Evolutionary conservation across 2,329 filamentous ascomycete genomes (phyloP).

Genomic region (Scopulariopsis brevicaulis): DNA sequence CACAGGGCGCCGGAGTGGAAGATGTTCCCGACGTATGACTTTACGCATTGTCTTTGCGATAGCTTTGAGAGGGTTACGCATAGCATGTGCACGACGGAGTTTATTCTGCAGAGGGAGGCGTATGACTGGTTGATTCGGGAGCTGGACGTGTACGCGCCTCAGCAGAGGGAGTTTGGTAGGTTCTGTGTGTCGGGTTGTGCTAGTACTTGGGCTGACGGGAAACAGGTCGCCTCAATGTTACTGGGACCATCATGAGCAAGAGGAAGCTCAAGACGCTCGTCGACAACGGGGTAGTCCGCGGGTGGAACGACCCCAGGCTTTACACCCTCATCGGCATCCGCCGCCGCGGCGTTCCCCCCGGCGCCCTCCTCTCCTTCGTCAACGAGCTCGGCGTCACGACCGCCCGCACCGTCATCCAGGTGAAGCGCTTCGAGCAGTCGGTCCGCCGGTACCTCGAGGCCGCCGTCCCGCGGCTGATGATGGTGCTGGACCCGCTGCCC

Average conservation of each 20-base stretch:
- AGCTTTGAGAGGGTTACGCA: slow-evolving; percentile 88
- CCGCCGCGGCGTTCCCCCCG: slow-evolving; percentile 76
- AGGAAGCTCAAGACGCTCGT: slow-evolving; percentile 74
- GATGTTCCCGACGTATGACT: slow-evolving; percentile 94
- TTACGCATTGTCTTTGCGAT: slow-evolving; percentile 83
- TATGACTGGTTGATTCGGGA: slow-evolving; percentile 86
- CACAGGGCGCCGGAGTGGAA: slow-evolving; percentile 75
- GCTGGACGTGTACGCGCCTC: slow-evolving; percentile 75
- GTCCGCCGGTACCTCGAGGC: slow-evolving; percentile 79
- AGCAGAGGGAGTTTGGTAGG: slow-evolving; percentile 73
- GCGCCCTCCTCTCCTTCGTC: slow-evolving; percentile 80
- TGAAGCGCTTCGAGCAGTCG: slow-evolving; percentile 71
- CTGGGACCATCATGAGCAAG: slow-evolving; percentile 80
- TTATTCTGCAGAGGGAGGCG: slow-evolving; percentile 70
- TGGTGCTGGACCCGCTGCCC: slow-evolving; percentile 76
- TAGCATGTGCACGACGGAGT: slow-evolving; percentile 87
- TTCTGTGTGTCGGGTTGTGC: neutral
- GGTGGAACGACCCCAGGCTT: slow-evolving; percentile 84
- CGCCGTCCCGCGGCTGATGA: slow-evolving; percentile 79
- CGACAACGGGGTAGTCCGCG: slow-evolving; percentile 63
- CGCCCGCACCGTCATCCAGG: slow-evolving; percentile 66
- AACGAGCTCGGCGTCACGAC: slow-evolving; percentile 89
- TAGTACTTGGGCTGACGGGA: neutral
- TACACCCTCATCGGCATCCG: slow-evolving; percentile 80
- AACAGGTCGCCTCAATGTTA: slow-evolving; percentile 46